Conservation (phyloP, 164 flowering plant species). For the Umbellularia californica region DNA sequence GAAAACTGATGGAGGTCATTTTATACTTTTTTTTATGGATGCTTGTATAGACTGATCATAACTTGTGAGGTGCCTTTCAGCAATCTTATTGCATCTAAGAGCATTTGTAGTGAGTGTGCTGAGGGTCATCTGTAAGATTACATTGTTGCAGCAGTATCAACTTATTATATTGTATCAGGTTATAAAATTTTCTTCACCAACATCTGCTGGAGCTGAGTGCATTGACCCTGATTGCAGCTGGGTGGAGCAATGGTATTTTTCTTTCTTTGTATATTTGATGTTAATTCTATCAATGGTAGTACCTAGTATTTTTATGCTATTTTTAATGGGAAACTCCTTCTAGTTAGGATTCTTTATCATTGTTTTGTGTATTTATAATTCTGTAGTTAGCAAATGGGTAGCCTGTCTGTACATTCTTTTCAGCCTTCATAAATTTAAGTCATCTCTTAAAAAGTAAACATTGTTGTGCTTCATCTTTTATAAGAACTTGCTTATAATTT, state of each 20-base stretch:
- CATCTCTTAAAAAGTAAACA: too few species aligned
- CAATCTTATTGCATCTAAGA: neutral
- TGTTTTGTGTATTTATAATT: neutral
- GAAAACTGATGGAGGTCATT: neutral
- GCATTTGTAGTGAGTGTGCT: neutral
- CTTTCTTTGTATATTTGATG: neutral
- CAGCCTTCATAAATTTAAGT: too few species aligned
- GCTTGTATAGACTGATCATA: neutral
- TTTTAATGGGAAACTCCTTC: neutral
- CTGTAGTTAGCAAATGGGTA: neutral
- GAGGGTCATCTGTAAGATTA: neutral
- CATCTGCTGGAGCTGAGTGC: constrained; percentile 96
- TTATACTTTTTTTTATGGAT: neutral
- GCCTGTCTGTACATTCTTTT: too few species aligned
- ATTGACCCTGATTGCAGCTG: constrained; percentile 83
- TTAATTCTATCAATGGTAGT: neutral
- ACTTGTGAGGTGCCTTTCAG: neutral
- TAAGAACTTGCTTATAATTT: too few species aligned
- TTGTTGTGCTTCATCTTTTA: too few species aligned
- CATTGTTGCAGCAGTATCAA: neutral
- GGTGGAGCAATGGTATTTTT: constrained; percentile 86
- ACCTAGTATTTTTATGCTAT: neutral
- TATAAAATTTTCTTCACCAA: constrained; percentile 69
- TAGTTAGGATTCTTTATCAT: neutral
- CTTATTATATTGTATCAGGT: constrained; percentile 34